Base-by-base conservation (phyloP, 2,329 filamentous ascomycete species). In the Ascochyta rabiei region DNA sequence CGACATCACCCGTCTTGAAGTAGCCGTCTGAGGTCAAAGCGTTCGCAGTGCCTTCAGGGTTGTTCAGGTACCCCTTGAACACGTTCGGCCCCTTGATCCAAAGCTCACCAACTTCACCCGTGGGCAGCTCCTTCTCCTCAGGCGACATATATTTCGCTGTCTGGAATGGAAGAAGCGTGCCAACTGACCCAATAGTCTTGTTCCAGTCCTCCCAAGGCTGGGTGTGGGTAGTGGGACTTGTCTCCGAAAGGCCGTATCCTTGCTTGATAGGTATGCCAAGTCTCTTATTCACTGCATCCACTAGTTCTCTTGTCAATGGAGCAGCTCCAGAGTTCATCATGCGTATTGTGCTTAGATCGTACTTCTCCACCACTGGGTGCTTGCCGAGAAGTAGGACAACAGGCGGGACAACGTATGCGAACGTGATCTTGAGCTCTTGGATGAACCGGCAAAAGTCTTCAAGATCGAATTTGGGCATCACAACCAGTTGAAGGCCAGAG, bases 1-100 rank as follows among this genome's bases (percentile, higher is more conserved):
- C 90, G 23, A 96, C 86, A 67, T 97, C 93, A 2, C 93, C 93
- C 0, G 93, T 96, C 75, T 88, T 93, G 82, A 96, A 96, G 79
- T 87, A 97, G 1, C 91, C 91, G 61, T 96, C 91, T 0, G 79
- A 63, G 2, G 89, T 89, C 57, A 95, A 86, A 0, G 89, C 86
- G 40, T 90, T 86, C 2, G 79, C 80, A 2, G 90, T 91, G 2
- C 87, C 85, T 58, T 88, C 84, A 0, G 86, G 83, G 53, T 89
- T 89, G 67, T 91, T 90, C 63, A 88, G 81, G 69, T 93, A 96
- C 1, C 90, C 91, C 63, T 84, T 81, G 77, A 93, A 93, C 16
- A 93, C 79, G 57, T 95, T 95, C 0, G 91, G 90, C 0, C 91
- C 91, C 53, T 86, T 86, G 48, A 95, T 80, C 80, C 90, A 89